Evolutionary conservation across 768 basidiomycete genomes (phyloP).

Genomic region (Basidioascus undulatus): DNA sequence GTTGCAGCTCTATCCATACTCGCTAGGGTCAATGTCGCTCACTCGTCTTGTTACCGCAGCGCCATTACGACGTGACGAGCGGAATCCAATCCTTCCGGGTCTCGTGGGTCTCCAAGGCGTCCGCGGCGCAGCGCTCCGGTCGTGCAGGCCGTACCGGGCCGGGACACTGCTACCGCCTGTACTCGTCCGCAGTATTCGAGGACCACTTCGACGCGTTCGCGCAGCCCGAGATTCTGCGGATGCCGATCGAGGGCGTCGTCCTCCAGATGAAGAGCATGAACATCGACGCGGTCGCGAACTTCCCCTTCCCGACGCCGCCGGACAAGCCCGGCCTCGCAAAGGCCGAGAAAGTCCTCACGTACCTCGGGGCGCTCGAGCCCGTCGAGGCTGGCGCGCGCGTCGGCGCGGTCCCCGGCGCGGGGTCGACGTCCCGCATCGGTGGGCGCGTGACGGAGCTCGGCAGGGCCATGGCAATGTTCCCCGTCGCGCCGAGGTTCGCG

Average conservation of each 20-base stretch:
- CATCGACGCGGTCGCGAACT: conserved; percentile 85
- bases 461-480: conserved; percentile 78
- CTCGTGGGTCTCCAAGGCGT: conserved; percentile 84
- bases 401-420: background rate
- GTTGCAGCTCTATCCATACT: background rate
- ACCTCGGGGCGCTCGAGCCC: conserved; percentile 53
- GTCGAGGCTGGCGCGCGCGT: background rate
- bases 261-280: conserved; percentile 99
- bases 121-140: conserved; percentile 78
- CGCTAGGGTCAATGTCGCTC: background rate
- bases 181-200: conserved; percentile 85
- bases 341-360: conserved; percentile 54
- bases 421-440: conserved; percentile 16
- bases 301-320: conserved; percentile 93
- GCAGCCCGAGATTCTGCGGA: conserved; percentile 74
- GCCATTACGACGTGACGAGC: conserved; percentile 52
- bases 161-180: conserved; percentile 91
- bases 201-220: conserved; percentile 72
- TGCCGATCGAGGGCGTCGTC: conserved; percentile 89
- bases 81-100: conserved; percentile 83
- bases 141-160: conserved; percentile 94
- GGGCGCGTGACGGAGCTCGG: conserved; percentile 70
- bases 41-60: conserved; percentile 23
- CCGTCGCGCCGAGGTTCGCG: conserved; percentile 80
- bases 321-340: conserved; percentile 46